Conservation (phyloP, 257 asterid genomes). For the Capsicum baccatum region DNA sequence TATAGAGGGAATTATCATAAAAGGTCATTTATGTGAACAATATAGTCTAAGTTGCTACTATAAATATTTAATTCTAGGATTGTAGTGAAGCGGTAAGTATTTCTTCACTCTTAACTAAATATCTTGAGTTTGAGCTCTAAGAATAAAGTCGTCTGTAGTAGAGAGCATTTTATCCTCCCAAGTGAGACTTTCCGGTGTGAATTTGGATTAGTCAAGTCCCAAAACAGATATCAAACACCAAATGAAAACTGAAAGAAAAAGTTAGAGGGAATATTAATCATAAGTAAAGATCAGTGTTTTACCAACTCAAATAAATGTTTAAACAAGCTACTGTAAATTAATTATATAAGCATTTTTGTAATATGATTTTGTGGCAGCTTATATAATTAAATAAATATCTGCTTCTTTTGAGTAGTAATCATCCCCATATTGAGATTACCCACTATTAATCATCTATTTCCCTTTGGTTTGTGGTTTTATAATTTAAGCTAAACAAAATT, state of each 20-base stretch:
- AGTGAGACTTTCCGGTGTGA: not conserved
- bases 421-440: not conserved
- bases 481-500: too few relatives aligned
- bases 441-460: not conserved
- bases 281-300: too few relatives aligned
- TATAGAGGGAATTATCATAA: not conserved
- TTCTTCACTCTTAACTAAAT: not conserved
- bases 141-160: not conserved
- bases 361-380: not conserved
- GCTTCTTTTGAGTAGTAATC: too few relatives aligned
- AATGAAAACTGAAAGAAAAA: too few relatives aligned
- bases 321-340: not conserved
- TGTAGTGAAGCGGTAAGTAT: not conserved
- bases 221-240: not conserved
- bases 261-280: too few relatives aligned
- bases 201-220: not conserved
- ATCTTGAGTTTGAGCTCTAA: accelerated
- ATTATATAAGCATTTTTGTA: too few relatives aligned
- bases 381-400: too few relatives aligned
- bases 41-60: not conserved
- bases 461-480: too few relatives aligned
- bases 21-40: not conserved
- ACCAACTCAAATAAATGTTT: not conserved
- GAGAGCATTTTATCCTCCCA: not conserved
- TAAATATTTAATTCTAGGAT: not conserved